Percentiles rank a stretch among this genome's conserved stretches.
These are phyloP conservation scores for Nissolia schottii DNA, from an alignment of 306 rosid species.

Conservation along the genomic window DNA sequence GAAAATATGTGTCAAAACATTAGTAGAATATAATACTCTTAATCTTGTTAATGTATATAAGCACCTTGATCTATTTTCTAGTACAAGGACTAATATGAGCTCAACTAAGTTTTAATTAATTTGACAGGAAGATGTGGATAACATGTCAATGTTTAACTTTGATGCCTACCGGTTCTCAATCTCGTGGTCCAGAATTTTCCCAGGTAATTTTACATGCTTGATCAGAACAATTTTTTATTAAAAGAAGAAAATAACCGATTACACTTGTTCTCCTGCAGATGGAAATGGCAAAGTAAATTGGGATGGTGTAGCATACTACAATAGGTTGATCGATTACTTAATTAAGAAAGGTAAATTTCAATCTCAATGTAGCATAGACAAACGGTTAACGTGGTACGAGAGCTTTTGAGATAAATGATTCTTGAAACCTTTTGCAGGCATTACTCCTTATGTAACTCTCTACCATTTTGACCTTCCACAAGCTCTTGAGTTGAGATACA, in stretches of 20 bases:
- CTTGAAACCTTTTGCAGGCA: slow-evolving; percentile 45
- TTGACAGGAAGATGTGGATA: slow-evolving; percentile 71
- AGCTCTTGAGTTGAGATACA: slow-evolving; percentile 74
- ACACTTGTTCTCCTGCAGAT: slow-evolving; percentile 43
- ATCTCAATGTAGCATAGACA: not conserved
- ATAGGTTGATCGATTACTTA: slow-evolving; percentile 70
- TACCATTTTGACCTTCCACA: slow-evolving; percentile 94
- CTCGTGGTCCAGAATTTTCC: slow-evolving; percentile 96
- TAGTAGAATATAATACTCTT: not conserved
- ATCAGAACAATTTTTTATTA: not conserved
- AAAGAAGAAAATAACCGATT: not conserved
- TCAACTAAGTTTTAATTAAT: not conserved
- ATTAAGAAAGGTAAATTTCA: slow-evolving; percentile 57
- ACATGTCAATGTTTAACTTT: slow-evolving; percentile 63
- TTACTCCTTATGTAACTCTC: slow-evolving; percentile 86
- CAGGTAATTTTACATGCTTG: slow-evolving; percentile 42
- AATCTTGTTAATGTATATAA: too few species aligned
- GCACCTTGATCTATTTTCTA: not conserved
- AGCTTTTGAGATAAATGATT: too few species aligned
- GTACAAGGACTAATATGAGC: not conserved
- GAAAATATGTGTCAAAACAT: not conserved
- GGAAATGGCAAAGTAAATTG: slow-evolving; percentile 82
- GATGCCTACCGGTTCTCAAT: slow-evolving; percentile 94
- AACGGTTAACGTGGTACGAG: too few species aligned
- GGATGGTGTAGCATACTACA: slow-evolving; percentile 92